phyloP scores from a whole-genome alignment of 805 yeast genomes.

The Lipomyces sp. region DNA sequence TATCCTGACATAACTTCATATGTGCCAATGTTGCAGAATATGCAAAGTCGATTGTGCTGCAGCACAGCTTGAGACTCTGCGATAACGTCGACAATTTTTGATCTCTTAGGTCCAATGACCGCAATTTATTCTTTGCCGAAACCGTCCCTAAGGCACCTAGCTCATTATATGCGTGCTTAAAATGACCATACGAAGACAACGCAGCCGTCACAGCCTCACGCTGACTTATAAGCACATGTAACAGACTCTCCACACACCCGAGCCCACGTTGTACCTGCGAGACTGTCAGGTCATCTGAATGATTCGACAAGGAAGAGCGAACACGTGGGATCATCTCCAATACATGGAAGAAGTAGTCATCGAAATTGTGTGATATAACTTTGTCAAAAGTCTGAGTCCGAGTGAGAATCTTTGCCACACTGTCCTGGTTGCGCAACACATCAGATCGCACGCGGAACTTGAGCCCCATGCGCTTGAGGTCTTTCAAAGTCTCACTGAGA shows the following conservation, averaged over 20 bases:
- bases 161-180: slow-evolving; percentile 3
- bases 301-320: slow-evolving; percentile 63
- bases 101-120: slow-evolving; percentile 11
- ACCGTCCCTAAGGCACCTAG: slow-evolving; percentile 2
- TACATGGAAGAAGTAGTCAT: slow-evolving; percentile 65
- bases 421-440: slow-evolving; percentile 63
- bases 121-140: slow-evolving; percentile 5
- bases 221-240: slow-evolving; percentile 57
- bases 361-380: slow-evolving; percentile 50
- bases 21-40: slow-evolving; percentile 8
- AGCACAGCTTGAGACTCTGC: slow-evolving; percentile 6
- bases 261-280: slow-evolving; percentile 75
- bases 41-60: slow-evolving; percentile 7
- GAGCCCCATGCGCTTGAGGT: slow-evolving; percentile 76
- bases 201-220: slow-evolving; percentile 27
- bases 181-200: not conserved
- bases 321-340: slow-evolving; percentile 82
- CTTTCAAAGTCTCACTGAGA: slow-evolving; percentile 75
- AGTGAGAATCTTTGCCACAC: slow-evolving; percentile 67
- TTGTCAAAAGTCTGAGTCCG: slow-evolving; percentile 54
- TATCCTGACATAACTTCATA: slow-evolving; percentile 9
- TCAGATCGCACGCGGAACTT: slow-evolving; percentile 68
- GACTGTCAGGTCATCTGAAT: slow-evolving; percentile 75
- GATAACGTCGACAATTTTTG: not conserved
- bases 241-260: slow-evolving; percentile 73